Percentiles rank a stretch among this genome's conserved stretches.
Conservation (phyloP, 108 stramenopile genomes). For the Cyclotella atomus region DNA sequence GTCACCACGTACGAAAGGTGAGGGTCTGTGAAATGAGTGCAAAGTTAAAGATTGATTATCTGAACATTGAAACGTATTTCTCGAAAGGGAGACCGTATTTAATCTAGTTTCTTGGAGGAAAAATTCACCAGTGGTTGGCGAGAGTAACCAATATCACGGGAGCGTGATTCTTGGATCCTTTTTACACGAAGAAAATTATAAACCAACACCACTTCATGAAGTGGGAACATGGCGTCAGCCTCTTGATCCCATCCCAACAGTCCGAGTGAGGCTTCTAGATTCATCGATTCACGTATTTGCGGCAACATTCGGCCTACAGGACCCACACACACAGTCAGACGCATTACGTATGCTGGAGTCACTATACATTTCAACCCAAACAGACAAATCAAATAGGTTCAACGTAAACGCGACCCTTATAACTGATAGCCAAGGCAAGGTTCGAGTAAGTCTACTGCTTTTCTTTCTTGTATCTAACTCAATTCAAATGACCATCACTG, state of each 20-base stretch:
- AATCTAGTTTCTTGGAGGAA: constrained; percentile 45
- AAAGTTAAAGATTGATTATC: no score
- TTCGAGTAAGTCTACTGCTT: constrained; percentile 24
- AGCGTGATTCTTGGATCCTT: constrained; percentile 68
- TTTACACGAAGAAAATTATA: constrained; percentile 38
- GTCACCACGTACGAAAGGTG: constrained; percentile 70
- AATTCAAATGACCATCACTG: background rate
- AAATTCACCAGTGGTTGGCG: constrained; percentile 7
- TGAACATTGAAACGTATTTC: no score
- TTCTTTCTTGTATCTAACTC: background rate
- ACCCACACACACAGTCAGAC: constrained; percentile 74
- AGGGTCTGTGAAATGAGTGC: no score
- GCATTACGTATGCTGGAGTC: constrained; percentile 73
- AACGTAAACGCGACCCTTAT: constrained; percentile 52
- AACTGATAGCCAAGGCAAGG: constrained; percentile 51
- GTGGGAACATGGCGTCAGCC: constrained; percentile 86
- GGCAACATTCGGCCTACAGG: constrained; percentile 84
- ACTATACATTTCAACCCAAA: constrained; percentile 28
- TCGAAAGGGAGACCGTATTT: constrained; percentile 75
- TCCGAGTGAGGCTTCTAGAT: constrained; percentile 82
- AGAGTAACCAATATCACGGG: constrained; percentile 22
- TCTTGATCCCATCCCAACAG: constrained; percentile 65
- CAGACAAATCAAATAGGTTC: constrained; percentile 45
- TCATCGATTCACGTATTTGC: constrained; percentile 85
- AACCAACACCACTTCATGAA: constrained; percentile 80